Conservation (phyloP, 2,329 filamentous ascomycete genomes). For the Ophiocordyceps camponoti-leonardi region DNA sequence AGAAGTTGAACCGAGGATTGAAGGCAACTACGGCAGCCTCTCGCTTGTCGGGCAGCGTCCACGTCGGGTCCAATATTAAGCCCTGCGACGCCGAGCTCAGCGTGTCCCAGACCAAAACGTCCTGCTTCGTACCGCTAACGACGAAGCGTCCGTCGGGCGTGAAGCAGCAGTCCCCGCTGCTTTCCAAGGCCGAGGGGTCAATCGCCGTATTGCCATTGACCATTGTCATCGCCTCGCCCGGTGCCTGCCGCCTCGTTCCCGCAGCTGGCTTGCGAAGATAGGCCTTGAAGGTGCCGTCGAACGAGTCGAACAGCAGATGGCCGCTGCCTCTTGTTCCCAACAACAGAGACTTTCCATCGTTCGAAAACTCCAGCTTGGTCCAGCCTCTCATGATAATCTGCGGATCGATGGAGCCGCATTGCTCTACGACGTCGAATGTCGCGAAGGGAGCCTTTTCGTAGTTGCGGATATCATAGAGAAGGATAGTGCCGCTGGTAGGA, state of each 20-base stretch:
- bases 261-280: conserved; percentile 46
- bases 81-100: conserved; percentile 36
- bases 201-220: conserved; percentile 12
- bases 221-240: conserved; percentile 27
- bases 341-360: conserved; percentile 79
- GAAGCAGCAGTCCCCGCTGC: conserved; percentile 71
- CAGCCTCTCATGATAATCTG: conserved; percentile 53
- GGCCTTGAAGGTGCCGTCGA: conserved; percentile 63
- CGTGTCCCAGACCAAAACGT: conserved; percentile 77
- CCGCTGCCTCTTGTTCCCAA: conserved; percentile 69
- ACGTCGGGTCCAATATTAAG: conserved; percentile 43
- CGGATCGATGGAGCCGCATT: conserved; percentile 27
- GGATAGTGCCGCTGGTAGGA: conserved; percentile 57
- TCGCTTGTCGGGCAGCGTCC: conserved; percentile 47
- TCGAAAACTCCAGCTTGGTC: conserved; percentile 89
- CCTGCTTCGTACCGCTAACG: conserved; percentile 58
- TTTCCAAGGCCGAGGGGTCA: conserved; percentile 25
- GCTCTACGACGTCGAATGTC: conserved; percentile 61
- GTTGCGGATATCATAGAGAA: conserved; percentile 87
- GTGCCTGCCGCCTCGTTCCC: conserved; percentile 32
- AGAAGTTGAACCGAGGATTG: conserved; percentile 82
- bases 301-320: conserved; percentile 88
- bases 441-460: conserved; percentile 85
- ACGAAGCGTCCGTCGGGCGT: conserved; percentile 80
- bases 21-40: conserved; percentile 64